Percentiles rank a stretch among this genome's conserved stretches.
Evolutionary conservation across 768 basidiomycete genomes (phyloP).

Genomic region (Rhizopogon vesiculosus): DNA sequence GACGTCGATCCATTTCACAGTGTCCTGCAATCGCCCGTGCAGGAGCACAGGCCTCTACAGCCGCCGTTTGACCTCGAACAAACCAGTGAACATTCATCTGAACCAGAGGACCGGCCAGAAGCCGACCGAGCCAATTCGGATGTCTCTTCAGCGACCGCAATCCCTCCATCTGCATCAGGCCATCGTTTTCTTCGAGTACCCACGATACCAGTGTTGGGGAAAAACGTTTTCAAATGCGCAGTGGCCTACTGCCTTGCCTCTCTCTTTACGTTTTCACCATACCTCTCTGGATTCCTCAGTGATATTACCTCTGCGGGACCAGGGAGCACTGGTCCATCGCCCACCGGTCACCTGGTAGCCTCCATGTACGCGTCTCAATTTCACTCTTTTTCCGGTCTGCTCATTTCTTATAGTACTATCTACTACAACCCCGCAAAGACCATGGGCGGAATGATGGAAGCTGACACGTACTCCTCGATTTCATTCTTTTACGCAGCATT

Average conservation of each 20-base stretch:
- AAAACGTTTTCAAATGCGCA: conserved; percentile 86
- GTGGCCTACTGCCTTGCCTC: conserved; percentile 88
- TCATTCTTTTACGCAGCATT: conserved; percentile 67
- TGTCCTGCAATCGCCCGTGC: neutral
- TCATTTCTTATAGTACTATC: conserved; percentile 46
- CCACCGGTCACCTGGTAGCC: conserved; percentile 88
- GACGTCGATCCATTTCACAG: neutral
- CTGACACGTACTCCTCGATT: conserved; percentile 73
- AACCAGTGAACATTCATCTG: neutral
- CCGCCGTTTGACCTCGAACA: neutral
- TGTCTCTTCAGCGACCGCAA: conserved; percentile 2
- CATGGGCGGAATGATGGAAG: conserved; percentile 88
- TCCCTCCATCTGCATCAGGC: conserved; percentile 8
- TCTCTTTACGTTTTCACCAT: conserved; percentile 86
- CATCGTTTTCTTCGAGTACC: conserved; percentile 24
- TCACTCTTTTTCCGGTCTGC: neutral
- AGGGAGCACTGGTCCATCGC: conserved; percentile 49
- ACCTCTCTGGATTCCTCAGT: conserved; percentile 64
- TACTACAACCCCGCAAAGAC: conserved; percentile 96
- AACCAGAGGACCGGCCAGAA: conserved; percentile 8
- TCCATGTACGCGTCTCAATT: conserved; percentile 63
- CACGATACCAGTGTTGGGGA: conserved; percentile 44
- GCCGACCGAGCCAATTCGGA: conserved; percentile 10
- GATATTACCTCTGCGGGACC: conserved; percentile 51
- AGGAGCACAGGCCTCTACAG: neutral